Evolutionary conservation across 192 early-diverging fungal genomes (phyloP), one percentile per base, ranked within the genome.

Genomic region (Backusella morwellensis): DNA sequence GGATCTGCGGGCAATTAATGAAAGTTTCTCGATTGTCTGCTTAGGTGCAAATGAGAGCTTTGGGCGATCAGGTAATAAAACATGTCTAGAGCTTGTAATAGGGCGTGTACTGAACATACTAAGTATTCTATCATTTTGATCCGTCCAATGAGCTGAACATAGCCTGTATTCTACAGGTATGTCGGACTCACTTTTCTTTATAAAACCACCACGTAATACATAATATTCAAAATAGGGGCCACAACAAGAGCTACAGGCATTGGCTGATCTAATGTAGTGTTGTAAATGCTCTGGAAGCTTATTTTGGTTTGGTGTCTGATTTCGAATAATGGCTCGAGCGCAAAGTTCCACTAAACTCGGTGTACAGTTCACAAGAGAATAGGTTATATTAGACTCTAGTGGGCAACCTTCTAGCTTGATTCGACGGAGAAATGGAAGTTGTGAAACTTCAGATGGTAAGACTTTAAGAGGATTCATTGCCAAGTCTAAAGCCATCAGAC

Each of bases 221-320:
- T 74, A 88, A 15, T 76, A 77, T 17, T 94, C 93, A 78, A 94
- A 94, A 74, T 93, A 94, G 29, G 95, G 95, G 5, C 93, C 94
- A 7, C 81, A 81, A 80, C 95, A 97, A 81, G 91, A 94, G 7
- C 90, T 86, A 80, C 95, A 97, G 15, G 72, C 59, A 21, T 85
- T 81, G 0, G 87, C 88, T n/a, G 84, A 86, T 19, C 84, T 78
- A 29, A 97, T 74, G 78, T 95, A 96, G 6, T 74, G 68, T 77
- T 88, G 85, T 32, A 97, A 42, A 68, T 94, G 81, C 15, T 75
- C 76, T 8, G 86, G 86, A 17, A 75, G 17, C 3, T 11, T 72
- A 19, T 66, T 72, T n/a, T 56, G 44, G 19, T 12, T 56, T 36
- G 23, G 50, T 21, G 35, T 36, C 35, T 56, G 8, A 19, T 36